Base-by-base conservation (phyloP, 352 stramenopile genomes). In the Phytophthora constricta region DNA sequence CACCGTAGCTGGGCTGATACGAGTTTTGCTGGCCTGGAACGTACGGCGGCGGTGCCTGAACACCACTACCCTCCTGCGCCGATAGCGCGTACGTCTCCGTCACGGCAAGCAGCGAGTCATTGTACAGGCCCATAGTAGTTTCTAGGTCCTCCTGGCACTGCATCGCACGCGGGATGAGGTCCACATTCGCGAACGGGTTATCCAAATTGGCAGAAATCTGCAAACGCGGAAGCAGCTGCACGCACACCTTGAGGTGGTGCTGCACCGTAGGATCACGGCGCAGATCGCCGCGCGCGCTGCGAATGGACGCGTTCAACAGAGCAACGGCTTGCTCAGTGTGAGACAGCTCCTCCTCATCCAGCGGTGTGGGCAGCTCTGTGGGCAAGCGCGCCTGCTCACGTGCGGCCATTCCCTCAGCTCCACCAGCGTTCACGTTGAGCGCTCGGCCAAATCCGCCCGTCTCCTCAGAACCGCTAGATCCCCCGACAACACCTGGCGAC, bases 21-120 rank as follows among this genome's bases (percentile, higher is more conserved):
- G 86, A 95, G 76, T 93, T 95, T 70, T 93, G 86, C 76, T 96
- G 88, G n/a, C 88, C 88, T 37, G 88, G 88, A 39, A 96, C 88
- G 70, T 94, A 96, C 34, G 88, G 88, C 51, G 88, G 80, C 16
- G 88, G 88, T 37, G 87, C 82, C 50, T 89, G 74, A 53, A 79
- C 70, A 26, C 74, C 70, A 5, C 80, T 78, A 8, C 77, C 76
- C 39, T 91, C 86, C 65, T 92, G 77, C 26, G 84, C 86, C 27
- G 88, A 93, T 13, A 96, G 65, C 56, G 86, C 86, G 56, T 94
- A 96, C 61, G 88, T 96, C 70, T 96, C 88, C 33, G 80, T 94
- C 9, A 96, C 86, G 10, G 88, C 88, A 55, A 96, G 68, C 55
- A 96, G 76, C 62, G 88, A 96, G 70, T 95, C 88, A 66, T 96